Evolutionary conservation across 2,329 filamentous ascomycete genomes (phyloP).

Genomic region (Clonostachys chloroleuca): DNA sequence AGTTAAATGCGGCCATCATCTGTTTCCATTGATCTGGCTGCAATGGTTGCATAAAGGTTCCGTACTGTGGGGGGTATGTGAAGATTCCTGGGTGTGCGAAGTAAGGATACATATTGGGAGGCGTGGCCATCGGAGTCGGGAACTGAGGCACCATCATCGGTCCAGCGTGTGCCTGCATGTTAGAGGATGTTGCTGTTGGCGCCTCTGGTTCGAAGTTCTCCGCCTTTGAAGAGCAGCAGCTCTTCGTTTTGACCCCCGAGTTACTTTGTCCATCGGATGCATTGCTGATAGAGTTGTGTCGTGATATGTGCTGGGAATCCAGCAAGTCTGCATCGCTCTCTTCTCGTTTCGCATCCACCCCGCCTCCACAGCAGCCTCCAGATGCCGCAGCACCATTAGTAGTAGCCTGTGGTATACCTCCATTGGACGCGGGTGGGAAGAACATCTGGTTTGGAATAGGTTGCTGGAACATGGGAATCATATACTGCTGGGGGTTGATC

Average conservation of each 20-base stretch:
- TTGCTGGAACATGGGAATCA: constrained; percentile 25
- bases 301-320: no score
- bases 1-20: constrained; percentile 32
- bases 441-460: constrained; percentile 16
- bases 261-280: no score
- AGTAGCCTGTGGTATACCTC: not conserved
- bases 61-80: constrained; percentile 48
- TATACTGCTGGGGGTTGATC: constrained; percentile 13
- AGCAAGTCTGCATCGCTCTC: not conserved
- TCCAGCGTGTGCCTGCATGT: no score
- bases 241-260: not conserved
- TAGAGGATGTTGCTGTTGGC: no score
- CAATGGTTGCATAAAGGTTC: constrained; percentile 49
- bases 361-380: constrained; percentile 14
- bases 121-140: constrained; percentile 25
- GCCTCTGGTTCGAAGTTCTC: not conserved
- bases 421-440: constrained; percentile 1
- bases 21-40: constrained; percentile 50
- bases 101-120: constrained; percentile 31
- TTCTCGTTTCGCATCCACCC: constrained; percentile 1
- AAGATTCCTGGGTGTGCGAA: constrained; percentile 41
- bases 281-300: no score
- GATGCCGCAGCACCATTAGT: not conserved
- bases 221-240: constrained; percentile 27
- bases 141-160: constrained; percentile 27